Conservation (phyloP, 2,329 filamentous ascomycete genomes). For the Rhynchosporium secalis region DNA sequence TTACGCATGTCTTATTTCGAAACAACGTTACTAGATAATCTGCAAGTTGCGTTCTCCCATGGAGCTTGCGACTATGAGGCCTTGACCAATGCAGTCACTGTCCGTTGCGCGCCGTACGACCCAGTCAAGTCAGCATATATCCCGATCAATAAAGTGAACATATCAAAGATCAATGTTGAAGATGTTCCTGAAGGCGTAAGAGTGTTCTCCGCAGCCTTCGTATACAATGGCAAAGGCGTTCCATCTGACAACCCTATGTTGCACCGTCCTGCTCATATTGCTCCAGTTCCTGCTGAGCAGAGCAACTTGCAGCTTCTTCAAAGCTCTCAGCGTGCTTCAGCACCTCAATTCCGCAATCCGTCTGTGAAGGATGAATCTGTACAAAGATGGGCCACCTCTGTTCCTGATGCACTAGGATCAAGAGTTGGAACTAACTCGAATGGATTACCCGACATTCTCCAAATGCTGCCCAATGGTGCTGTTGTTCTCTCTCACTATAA, state of each 20-base stretch:
- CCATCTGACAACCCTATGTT: conserved; percentile 19
- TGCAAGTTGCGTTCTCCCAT: conserved; percentile 8
- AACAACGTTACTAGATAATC: conserved; percentile 34
- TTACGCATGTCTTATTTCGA: conserved; percentile 32
- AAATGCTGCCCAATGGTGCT: background rate
- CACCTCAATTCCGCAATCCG: background rate
- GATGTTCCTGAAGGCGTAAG: background rate
- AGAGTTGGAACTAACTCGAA: background rate
- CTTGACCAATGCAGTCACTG: conserved; percentile 22
- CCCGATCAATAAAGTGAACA: conserved; percentile 15
- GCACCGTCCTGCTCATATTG: conserved; percentile 12
- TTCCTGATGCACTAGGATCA: background rate
- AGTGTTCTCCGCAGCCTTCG: conserved; percentile 18
- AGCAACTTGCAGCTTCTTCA: background rate
- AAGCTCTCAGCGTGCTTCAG: background rate
- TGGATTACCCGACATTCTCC: background rate
- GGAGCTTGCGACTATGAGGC: conserved; percentile 18
- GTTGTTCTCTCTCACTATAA: background rate
- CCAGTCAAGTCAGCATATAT: conserved; percentile 9
- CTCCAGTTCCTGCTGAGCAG: background rate
- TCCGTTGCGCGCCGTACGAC: conserved; percentile 28
- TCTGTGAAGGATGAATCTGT: conserved; percentile 5
- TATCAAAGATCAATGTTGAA: background rate
- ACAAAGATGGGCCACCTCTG: conserved; percentile 8
- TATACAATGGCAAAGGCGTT: conserved; percentile 23